Evolutionary conservation across 176 grass and related monocot species (phyloP).

Genomic region (Coix lacrymajobi): DNA sequence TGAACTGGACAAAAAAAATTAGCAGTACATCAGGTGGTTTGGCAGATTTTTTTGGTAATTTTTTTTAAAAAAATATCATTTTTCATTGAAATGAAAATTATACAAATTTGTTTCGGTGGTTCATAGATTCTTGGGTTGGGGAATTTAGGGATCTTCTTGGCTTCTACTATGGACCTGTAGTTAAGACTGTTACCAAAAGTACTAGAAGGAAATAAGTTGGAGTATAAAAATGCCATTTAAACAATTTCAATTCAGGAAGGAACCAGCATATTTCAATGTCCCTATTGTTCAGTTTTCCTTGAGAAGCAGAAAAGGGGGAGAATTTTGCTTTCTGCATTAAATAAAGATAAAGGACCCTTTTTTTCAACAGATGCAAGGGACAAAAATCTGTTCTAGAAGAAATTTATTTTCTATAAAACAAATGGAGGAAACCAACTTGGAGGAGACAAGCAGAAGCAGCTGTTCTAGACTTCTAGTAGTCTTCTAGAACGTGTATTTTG

Average conservation of each 20-base stretch:
- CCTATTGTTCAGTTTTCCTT: neutral
- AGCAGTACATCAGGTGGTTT: neutral
- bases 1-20: too few relatives aligned
- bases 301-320: neutral
- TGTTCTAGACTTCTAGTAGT: neutral
- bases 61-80: neutral
- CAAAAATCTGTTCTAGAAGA: neutral
- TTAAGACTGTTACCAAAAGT: too few relatives aligned
- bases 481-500: neutral
- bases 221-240: neutral
- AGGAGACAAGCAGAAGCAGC: neutral
- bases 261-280: neutral
- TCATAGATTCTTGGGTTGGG: neutral
- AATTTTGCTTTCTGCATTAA: neutral
- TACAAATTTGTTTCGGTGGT: neutral
- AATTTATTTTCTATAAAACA: neutral
- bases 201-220: neutral
- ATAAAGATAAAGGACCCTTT: neutral
- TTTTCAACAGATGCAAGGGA: neutral
- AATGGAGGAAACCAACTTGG: neutral
- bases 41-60: neutral
- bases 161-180: too few relatives aligned
- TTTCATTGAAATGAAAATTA: neutral
- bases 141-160: neutral
- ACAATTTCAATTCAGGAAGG: neutral